A percentile compares a stretch with the other conserved stretches of the same genome.
These are phyloP conservation scores for Fusarium subtropicale DNA, from an alignment of 2,329 filamentous ascomycete genomes.

Conservation along the genomic window DNA sequence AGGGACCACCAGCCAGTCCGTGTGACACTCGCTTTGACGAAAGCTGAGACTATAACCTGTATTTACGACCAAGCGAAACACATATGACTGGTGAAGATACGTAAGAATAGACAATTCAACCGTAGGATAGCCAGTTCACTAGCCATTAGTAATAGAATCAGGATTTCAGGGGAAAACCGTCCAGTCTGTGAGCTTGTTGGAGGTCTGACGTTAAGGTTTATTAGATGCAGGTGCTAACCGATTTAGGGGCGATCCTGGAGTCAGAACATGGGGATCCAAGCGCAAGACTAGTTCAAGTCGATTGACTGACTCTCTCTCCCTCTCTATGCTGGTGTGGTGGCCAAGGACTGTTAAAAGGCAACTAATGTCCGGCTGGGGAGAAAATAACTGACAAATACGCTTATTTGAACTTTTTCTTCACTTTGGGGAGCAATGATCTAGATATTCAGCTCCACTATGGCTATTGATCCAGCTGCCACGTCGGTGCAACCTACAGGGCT, in stretches of 20 bases:
- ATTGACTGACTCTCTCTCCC: neutral
- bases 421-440: neutral
- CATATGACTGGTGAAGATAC: too few relatives aligned
- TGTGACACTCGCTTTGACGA: neutral
- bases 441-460: conserved; percentile 7
- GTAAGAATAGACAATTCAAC: too few relatives aligned
- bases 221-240: neutral
- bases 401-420: neutral
- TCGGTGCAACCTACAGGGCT: conserved; percentile 20
- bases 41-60: neutral
- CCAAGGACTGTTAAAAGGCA: neutral
- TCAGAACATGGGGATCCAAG: neutral
- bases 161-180: neutral
- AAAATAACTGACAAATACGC: neutral
- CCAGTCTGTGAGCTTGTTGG: neutral
- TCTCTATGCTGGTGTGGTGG: neutral
- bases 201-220: neutral
- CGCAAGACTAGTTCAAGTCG: neutral
- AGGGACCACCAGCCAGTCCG: too few relatives aligned
- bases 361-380: neutral
- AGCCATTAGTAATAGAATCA: neutral
- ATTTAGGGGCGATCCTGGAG: neutral
- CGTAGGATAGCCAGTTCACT: neutral
- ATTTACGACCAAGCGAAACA: neutral
- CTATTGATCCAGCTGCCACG: conserved; percentile 7